phyloP scores from a whole-genome alignment of 2,329 filamentous ascomycete genomes.

The Fusarium liriodendri region DNA sequence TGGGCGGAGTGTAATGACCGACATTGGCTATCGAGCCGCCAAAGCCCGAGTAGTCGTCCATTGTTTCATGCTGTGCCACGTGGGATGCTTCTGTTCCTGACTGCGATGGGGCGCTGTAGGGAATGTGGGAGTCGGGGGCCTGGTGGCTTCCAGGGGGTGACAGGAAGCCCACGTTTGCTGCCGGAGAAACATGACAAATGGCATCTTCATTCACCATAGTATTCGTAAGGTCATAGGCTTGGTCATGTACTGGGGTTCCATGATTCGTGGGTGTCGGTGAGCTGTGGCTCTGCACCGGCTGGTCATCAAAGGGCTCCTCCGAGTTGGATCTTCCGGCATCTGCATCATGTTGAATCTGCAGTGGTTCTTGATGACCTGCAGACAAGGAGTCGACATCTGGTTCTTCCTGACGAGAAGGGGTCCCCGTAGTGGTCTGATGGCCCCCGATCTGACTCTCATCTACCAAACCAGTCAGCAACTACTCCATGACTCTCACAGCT shows the following conservation, averaged over 20 bases:
- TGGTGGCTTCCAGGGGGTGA: not conserved
- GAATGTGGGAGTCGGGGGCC: not conserved
- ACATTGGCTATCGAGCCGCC: not conserved
- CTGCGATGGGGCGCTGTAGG: not conserved
- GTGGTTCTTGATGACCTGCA: not conserved
- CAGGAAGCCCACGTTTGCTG: not conserved
- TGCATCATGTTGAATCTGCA: not conserved
- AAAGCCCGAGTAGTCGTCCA: not conserved
- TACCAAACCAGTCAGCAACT: not conserved
- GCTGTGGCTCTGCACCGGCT: not conserved
- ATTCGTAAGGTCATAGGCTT: not conserved
- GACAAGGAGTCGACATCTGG: not conserved
- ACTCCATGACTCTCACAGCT: not conserved
- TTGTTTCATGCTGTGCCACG: not conserved
- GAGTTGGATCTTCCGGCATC: not conserved
- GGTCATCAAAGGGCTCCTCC: not conserved
- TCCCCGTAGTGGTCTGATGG: not conserved
- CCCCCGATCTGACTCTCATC: not conserved
- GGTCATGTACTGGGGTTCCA: not conserved
- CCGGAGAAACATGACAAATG: not conserved
- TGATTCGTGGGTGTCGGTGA: not conserved
- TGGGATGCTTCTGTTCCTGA: not conserved
- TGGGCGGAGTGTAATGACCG: not conserved
- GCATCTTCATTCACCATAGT: not conserved
- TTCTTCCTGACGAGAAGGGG: not conserved